A percentile compares a stretch with the other conserved stretches of the same genome.
phyloP scores from a whole-genome alignment of 2,329 filamentous ascomycete species.

The Scytalidium lignicola region DNA sequence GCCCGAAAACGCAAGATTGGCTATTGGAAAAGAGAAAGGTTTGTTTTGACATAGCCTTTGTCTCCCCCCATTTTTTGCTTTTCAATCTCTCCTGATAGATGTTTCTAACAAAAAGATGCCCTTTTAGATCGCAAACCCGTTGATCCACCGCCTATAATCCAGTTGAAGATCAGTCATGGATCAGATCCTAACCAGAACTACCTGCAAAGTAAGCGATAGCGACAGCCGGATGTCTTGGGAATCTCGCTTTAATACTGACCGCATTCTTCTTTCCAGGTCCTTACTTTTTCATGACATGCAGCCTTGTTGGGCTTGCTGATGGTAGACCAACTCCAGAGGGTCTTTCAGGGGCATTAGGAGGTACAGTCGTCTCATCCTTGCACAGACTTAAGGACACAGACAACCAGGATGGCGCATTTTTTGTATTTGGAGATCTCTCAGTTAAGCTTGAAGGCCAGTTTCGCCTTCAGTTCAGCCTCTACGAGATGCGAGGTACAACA shows the following conservation, averaged over 20 bases:
- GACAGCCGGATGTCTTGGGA: background rate
- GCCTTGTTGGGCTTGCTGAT: constrained; percentile 37
- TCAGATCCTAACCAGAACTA: constrained; percentile 43
- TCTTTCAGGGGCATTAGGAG: constrained; percentile 50
- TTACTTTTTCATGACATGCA: constrained; percentile 44
- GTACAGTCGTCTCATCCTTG: constrained; percentile 73
- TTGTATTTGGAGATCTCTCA: constrained; percentile 86
- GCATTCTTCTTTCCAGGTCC: constrained; percentile 32
- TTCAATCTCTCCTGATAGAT: background rate
- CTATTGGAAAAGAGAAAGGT: constrained; percentile 73
- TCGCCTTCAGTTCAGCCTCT: constrained; percentile 71
- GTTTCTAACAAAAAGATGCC: constrained; percentile 5
- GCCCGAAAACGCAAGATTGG: constrained; percentile 61
- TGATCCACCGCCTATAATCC: constrained; percentile 80
- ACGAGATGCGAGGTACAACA: constrained; percentile 52
- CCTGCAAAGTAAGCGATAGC: constrained; percentile 49
- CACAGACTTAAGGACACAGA: constrained; percentile 75
- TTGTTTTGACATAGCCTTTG: constrained; percentile 15
- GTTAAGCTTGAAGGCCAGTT: constrained; percentile 69
- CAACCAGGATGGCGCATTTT: constrained; percentile 77
- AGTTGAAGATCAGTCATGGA: constrained; percentile 51
- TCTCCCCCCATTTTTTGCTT: background rate
- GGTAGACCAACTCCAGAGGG: constrained; percentile 34
- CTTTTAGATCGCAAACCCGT: constrained; percentile 76
- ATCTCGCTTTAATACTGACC: constrained; percentile 5